Percentiles rank a stretch among this genome's conserved stretches.
Conservation (phyloP, 805 yeast genomes). For the Kluyveromyces lactis region DNA sequence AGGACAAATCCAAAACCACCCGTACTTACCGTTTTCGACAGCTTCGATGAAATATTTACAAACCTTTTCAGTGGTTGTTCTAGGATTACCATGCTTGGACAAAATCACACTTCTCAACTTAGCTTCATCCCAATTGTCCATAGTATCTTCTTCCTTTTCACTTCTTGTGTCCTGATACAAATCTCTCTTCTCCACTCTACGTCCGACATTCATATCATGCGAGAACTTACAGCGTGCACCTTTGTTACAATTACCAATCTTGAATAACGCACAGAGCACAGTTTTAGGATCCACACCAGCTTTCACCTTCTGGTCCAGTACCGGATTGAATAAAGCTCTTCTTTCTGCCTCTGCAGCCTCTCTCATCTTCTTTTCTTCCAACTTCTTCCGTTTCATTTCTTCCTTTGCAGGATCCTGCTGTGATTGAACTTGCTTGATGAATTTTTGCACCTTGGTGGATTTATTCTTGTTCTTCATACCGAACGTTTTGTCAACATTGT, state of each 20-base stretch:
- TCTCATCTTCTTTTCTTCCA: slow-evolving; percentile 81
- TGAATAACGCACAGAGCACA: slow-evolving; percentile 83
- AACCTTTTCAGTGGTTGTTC: slow-evolving; percentile 88
- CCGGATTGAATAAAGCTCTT: slow-evolving; percentile 59
- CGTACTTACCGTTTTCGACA: slow-evolving; percentile 93
- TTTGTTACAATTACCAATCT: slow-evolving; percentile 75
- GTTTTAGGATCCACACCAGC: slow-evolving; percentile 98
- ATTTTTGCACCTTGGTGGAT: slow-evolving; percentile 80
- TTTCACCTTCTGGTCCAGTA: slow-evolving; percentile 78
- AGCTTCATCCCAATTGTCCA: slow-evolving; percentile 97
- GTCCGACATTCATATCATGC: slow-evolving; percentile 77
- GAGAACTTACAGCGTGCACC: slow-evolving; percentile 84
- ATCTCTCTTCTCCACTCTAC: slow-evolving; percentile 86
- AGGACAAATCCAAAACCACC: slow-evolving; percentile 99
- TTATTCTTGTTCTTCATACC: slow-evolving; percentile 95
- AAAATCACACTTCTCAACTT: slow-evolving; percentile 77
- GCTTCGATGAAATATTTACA: slow-evolving; percentile 95
- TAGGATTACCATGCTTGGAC: slow-evolving; percentile 91
- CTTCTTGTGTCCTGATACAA: slow-evolving; percentile 80
- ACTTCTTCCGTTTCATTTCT: slow-evolving; percentile 59
- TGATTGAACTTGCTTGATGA: slow-evolving; percentile 61
- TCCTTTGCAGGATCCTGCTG: slow-evolving; percentile 57
- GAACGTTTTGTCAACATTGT: slow-evolving; percentile 83
- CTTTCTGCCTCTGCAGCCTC: slow-evolving; percentile 88
- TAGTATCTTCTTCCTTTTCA: slow-evolving; percentile 68